phyloP scores from a whole-genome alignment of 371 early-diverging fungal genomes.

The Thermomucor indicae-seudaticae region DNA sequence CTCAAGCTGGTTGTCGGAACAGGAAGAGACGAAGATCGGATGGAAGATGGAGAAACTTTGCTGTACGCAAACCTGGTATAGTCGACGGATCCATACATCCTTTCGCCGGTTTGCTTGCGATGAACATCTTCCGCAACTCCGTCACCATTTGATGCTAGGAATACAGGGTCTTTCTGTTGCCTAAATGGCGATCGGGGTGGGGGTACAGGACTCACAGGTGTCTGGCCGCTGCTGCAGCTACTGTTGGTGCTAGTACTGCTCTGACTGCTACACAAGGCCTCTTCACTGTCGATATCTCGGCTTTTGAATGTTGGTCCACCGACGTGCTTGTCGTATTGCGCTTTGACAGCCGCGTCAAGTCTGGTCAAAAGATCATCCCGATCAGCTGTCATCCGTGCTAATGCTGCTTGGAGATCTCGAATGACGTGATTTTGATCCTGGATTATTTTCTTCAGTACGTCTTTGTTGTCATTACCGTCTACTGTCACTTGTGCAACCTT shows the following conservation, averaged over 20 bases:
- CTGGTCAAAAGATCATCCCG: constrained; percentile 35
- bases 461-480: constrained; percentile 44
- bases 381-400: constrained; percentile 33
- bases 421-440: constrained; percentile 78
- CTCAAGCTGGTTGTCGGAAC: neutral
- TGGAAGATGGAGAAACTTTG: too few relatives aligned
- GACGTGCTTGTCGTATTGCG: constrained; percentile 5
- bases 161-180: constrained; percentile 1
- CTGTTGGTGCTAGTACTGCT: constrained; percentile 5
- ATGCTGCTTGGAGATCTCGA: constrained; percentile 52
- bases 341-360: neutral
- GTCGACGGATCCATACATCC: neutral
- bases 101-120: neutral
- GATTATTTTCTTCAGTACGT: constrained; percentile 80
- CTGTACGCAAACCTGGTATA: too few relatives aligned
- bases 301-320: neutral
- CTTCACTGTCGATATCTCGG: neutral
- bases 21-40: constrained; percentile 4
- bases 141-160: neutral
- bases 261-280: neutral
- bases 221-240: constrained; percentile 3
- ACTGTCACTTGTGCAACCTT: neutral
- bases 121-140: neutral
- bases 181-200: constrained; percentile 22
- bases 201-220: constrained; percentile 8